Percentiles rank a stretch among this genome's conserved stretches.
Conservation (phyloP, 2,329 filamentous ascomycete species). For the Ceratocystis lukuohia region DNA sequence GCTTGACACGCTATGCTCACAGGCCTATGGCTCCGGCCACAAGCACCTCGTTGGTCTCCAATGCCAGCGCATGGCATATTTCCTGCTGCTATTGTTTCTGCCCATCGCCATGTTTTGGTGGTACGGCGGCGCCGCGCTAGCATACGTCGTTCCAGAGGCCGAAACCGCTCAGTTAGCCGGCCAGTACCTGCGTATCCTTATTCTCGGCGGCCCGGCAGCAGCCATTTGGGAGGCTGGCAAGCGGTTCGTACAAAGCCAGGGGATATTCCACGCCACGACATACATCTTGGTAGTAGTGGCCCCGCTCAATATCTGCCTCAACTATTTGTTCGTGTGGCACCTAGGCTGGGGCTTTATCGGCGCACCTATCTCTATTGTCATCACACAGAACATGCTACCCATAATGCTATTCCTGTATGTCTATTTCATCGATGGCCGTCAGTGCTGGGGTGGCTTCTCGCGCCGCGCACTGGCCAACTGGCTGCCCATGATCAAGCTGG, state of each 20-base stretch:
- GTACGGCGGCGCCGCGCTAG: constrained; percentile 52
- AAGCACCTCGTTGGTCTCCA: constrained; percentile 78
- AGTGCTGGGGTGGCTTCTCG: constrained; percentile 78
- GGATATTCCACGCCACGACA: constrained; percentile 63
- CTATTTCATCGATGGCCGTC: constrained; percentile 54
- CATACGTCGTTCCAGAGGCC: constrained; percentile 30
- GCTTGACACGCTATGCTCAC: constrained; percentile 82
- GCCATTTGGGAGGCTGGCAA: constrained; percentile 67
- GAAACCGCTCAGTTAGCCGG: constrained; percentile 58
- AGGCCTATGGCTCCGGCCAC: constrained; percentile 84
- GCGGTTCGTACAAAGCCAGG: constrained; percentile 71
- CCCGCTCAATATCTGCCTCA: constrained; percentile 63
- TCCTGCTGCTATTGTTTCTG: constrained; percentile 57
- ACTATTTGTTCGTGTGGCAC: constrained; percentile 67
- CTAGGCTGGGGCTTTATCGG: constrained; percentile 59
- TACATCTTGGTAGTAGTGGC: constrained; percentile 65
- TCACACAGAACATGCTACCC: constrained; percentile 67
- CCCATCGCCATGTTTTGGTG: constrained; percentile 63
- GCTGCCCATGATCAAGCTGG: constrained; percentile 67
- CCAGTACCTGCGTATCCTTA: constrained; percentile 56
- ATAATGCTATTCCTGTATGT: constrained; percentile 68
- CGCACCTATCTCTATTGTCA: constrained; percentile 65
- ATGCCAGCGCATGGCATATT: constrained; percentile 67
- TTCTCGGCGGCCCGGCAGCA: constrained; percentile 62
- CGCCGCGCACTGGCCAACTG: constrained; percentile 58